Percentiles rank a stretch among this genome's conserved stretches.
Evolutionary conservation across 331 rosid genomes (phyloP).

Genomic region (Erythrophleum ivorense): DNA sequence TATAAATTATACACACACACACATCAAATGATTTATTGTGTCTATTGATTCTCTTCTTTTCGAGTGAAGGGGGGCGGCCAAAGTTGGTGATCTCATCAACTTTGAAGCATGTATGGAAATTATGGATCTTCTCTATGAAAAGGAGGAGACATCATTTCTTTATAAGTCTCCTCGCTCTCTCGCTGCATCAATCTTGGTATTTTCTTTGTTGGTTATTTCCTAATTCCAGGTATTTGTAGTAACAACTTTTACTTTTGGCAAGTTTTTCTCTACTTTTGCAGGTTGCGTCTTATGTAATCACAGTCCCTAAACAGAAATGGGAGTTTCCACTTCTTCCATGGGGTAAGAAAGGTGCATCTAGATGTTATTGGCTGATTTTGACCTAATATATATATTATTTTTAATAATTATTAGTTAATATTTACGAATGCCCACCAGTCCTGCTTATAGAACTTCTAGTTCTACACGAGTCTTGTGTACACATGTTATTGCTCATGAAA

Average conservation of each 20-base stretch:
- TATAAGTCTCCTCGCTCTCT: slow-evolving; percentile 61
- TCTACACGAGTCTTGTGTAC: not conserved
- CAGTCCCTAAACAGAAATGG: slow-evolving; percentile 74
- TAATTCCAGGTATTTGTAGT: not conserved
- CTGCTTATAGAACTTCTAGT: not conserved
- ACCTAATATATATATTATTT: not conserved
- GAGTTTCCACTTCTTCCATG: slow-evolving; percentile 90
- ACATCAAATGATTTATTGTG: slow-evolving; percentile 13
- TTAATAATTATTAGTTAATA: not conserved
- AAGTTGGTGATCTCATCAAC: slow-evolving; percentile 75
- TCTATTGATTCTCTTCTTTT: slow-evolving; percentile 26
- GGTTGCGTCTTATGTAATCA: slow-evolving; percentile 78
- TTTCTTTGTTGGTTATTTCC: slow-evolving; percentile 24
- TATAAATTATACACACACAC: not conserved
- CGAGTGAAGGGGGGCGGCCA: slow-evolving; percentile 72
- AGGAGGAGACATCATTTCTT: slow-evolving; percentile 63
- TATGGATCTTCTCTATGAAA: slow-evolving; percentile 90
- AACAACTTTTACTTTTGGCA: slow-evolving; percentile 12
- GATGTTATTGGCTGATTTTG: not conserved
- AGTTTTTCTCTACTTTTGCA: slow-evolving; percentile 39
- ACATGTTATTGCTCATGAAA: not conserved
- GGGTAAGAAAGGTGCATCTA: slow-evolving; percentile 60
- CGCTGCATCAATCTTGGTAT: slow-evolving; percentile 86
- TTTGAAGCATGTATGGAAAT: slow-evolving; percentile 80
- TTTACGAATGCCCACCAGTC: not conserved